These are phyloP conservation scores for Naganishia randhawae DNA, from an alignment of 768 basidiomycete genomes.

Conservation along the genomic window DNA sequence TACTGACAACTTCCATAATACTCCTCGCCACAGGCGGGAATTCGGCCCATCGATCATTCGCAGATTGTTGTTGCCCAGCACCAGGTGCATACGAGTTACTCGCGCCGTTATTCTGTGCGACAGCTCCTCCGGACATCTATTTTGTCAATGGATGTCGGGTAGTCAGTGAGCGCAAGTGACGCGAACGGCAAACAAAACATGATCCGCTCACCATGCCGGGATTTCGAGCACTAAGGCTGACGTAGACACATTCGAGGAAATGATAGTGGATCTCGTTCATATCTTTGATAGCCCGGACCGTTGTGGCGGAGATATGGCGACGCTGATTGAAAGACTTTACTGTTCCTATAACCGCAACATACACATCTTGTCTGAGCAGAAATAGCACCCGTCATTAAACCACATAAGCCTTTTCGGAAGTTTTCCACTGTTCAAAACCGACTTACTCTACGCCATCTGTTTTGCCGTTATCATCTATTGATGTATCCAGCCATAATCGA, in stretches of 20 bases:
- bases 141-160: not conserved
- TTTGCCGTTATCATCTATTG: slow-evolving; percentile 57
- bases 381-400: not conserved
- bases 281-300: slow-evolving; percentile 67
- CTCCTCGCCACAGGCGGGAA: slow-evolving; percentile 3
- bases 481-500: slow-evolving; percentile 67
- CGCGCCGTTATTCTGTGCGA: not conserved
- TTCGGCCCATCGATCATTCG: slow-evolving; percentile 27
- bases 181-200: not conserved
- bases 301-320: slow-evolving; percentile 72
- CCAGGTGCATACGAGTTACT: slow-evolving; percentile 36
- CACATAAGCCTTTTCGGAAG: not conserved
- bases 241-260: slow-evolving; percentile 67
- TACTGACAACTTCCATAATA: slow-evolving; percentile 25
- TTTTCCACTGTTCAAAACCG: not conserved
- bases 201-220: slow-evolving; percentile 50
- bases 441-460: slow-evolving; percentile 50
- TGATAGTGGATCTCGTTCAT: slow-evolving; percentile 79
- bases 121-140: slow-evolving; percentile 13
- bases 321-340: slow-evolving; percentile 78
- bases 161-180: not conserved
- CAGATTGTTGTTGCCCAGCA: slow-evolving; percentile 56
- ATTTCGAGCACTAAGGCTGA: slow-evolving; percentile 59
- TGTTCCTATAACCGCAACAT: slow-evolving; percentile 74
- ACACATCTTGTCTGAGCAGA: slow-evolving; percentile 63